Base-by-base conservation (phyloP, 495 filamentous ascomycete genomes). In the Cairneyella variabilis region DNA sequence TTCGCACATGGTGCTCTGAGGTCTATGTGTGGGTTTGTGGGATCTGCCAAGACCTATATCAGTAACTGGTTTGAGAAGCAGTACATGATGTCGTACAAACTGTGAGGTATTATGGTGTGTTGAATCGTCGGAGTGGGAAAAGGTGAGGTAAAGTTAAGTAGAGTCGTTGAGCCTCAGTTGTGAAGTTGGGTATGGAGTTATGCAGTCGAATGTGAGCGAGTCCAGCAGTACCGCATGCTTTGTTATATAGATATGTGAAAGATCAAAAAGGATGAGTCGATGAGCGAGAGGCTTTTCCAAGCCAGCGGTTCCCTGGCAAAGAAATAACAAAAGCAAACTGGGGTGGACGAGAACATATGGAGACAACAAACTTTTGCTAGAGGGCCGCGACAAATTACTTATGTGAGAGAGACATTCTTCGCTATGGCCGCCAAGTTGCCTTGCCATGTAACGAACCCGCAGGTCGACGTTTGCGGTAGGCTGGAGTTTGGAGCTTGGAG, bases 1-100 rank as follows among this genome's bases (percentile, higher is more conserved):
- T 70, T 88, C 79, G 76, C 86, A 90, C 86, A 90, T 90, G 21
- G 21, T 20, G 16, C 12, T 47, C 20, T 27, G 23, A 26, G 22
- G 41, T 25, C 23, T 27, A 16, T 4, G 4, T n/a, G n/a, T n/a
- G n/a, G n/a, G n/a, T n/a, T n/a, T n/a, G n/a, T n/a, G n/a, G n/a
- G n/a, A n/a, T n/a, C n/a, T n/a, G n/a, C n/a, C n/a, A n/a, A n/a
- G n/a, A n/a, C n/a, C n/a, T n/a, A n/a, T n/a, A n/a, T n/a, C n/a
- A n/a, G n/a, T n/a, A n/a, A n/a, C n/a, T n/a, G n/a, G n/a, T n/a
- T n/a, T n/a, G n/a, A n/a, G n/a, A n/a, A n/a, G n/a, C n/a, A n/a
- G n/a, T n/a, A n/a, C n/a, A n/a, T n/a, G n/a, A n/a, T n/a, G n/a
- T n/a, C n/a, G n/a, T n/a, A n/a, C n/a, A n/a, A n/a, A n/a, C n/a